These are phyloP conservation scores for Carex myosuroides DNA, from an alignment of 176 grass and related monocot species.

Conservation along the genomic window DNA sequence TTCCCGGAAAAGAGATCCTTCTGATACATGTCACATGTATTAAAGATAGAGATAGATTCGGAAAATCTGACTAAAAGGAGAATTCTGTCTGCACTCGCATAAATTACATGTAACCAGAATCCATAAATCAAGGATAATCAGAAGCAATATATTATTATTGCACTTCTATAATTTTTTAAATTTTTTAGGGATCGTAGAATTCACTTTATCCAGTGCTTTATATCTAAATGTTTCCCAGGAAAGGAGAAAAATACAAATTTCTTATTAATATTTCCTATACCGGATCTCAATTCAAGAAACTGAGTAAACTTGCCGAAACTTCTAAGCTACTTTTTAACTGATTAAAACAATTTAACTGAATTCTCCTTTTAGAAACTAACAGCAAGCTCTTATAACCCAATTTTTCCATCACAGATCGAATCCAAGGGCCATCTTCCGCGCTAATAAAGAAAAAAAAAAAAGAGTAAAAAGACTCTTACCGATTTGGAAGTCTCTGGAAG, in stretches of 20 bases:
- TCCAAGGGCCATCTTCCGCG: neutral
- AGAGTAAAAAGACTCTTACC: constrained; percentile 38
- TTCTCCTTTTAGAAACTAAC: neutral
- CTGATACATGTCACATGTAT: neutral
- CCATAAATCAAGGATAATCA: neutral
- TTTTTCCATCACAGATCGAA: neutral
- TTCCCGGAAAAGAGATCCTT: neutral
- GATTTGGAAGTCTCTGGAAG: constrained; percentile 74
- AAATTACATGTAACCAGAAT: constrained; percentile 1
- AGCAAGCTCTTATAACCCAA: neutral
- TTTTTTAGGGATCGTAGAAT: neutral
- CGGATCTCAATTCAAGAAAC: constrained; percentile 7
- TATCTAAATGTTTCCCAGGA: neutral
- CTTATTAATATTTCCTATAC: neutral
- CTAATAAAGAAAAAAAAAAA: neutral
- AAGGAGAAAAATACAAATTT: neutral
- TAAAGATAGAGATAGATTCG: neutral
- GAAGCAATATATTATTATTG: neutral
- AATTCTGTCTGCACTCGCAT: constrained; percentile 8
- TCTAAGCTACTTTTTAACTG: neutral
- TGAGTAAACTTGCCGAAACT: neutral
- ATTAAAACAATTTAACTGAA: neutral
- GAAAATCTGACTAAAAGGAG: constrained; percentile 10
- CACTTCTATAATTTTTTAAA: neutral
- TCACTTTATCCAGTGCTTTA: neutral